Percentiles rank a stretch among this genome's conserved stretches.
phyloP scores from a whole-genome alignment of 176 grass and related monocot genomes.

The Paspalum notatum region DNA sequence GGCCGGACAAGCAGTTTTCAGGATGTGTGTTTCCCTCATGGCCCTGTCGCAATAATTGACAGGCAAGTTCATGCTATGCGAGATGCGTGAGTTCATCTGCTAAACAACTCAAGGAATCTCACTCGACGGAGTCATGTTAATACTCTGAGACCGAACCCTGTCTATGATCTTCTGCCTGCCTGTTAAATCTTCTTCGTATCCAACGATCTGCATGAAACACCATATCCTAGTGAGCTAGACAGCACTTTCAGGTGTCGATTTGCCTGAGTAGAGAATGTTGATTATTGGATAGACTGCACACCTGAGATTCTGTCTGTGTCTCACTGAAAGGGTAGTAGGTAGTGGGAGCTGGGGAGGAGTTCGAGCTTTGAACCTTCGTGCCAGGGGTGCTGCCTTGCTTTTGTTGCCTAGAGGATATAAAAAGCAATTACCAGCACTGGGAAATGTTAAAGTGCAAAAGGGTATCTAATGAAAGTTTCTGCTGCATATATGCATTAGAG shows the following conservation, averaged over 20 bases:
- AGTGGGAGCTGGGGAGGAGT: slow-evolving; percentile 30
- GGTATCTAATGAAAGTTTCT: slow-evolving; percentile 21
- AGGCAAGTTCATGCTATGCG: slow-evolving; percentile 14
- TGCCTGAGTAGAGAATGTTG: not conserved
- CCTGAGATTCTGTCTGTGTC: slow-evolving; percentile 91
- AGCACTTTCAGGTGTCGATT: not conserved
- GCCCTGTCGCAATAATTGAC: not conserved
- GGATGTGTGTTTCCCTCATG: not conserved
- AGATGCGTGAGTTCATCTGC: not conserved
- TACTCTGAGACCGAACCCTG: slow-evolving; percentile 72
- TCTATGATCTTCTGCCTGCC: slow-evolving; percentile 97
- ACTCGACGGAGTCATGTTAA: slow-evolving; percentile 45
- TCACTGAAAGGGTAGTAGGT: slow-evolving; percentile 79
- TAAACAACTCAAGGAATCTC: slow-evolving; percentile 31
- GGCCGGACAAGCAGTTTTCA: not conserved
- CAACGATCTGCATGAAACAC: slow-evolving; percentile 52
- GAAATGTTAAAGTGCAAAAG: slow-evolving; percentile 22
- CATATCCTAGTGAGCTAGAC: slow-evolving; percentile 2
- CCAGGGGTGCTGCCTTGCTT: slow-evolving; percentile 48
- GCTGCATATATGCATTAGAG: not conserved
- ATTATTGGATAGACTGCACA: slow-evolving; percentile 33
- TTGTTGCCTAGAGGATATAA: slow-evolving; percentile 50
- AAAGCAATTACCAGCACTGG: slow-evolving; percentile 16
- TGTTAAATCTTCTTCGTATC: slow-evolving; percentile 86
- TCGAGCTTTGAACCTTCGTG: slow-evolving; percentile 26